A percentile compares a stretch with the other conserved stretches of the same genome.
Evolutionary conservation across 768 basidiomycete genomes (phyloP).

Genomic region (Lactarius vividus): DNA sequence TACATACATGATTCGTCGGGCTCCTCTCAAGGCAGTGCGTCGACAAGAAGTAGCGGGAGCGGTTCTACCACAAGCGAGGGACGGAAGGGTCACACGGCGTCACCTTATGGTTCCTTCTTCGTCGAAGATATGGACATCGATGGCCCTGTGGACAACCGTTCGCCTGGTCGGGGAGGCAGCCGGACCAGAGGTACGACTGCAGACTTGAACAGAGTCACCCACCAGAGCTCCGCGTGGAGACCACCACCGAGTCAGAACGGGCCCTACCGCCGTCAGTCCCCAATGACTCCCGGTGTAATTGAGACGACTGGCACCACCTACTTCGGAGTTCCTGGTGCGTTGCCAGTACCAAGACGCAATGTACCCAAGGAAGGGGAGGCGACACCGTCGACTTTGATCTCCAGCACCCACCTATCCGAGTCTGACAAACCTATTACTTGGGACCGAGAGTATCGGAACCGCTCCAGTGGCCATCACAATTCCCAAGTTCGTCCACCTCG

Average conservation of each 20-base stretch:
- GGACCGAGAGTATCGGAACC: background rate
- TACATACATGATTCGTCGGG: conserved; percentile 7
- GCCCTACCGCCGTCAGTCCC: background rate
- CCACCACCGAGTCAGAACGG: background rate
- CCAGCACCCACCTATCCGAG: conserved; percentile 7
- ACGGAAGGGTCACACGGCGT: background rate
- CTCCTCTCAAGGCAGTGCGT: conserved; percentile 14
- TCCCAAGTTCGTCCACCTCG: background rate
- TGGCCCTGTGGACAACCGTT: background rate
- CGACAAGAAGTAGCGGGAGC: conserved; percentile 2
- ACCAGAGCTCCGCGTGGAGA: background rate
- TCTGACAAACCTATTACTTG: background rate
- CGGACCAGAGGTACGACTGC: background rate
- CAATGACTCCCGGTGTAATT: background rate
- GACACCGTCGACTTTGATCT: background rate
- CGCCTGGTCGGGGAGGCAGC: background rate
- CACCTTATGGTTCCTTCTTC: conserved; percentile 23
- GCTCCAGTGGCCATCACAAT: background rate
- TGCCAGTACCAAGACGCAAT: background rate
- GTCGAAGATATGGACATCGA: conserved; percentile 21
- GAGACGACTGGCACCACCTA: background rate
- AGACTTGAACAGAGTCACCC: background rate
- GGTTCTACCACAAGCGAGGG: conserved; percentile 9
- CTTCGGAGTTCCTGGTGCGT: background rate
- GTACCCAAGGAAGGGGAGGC: background rate